Evolutionary conservation across 768 basidiomycete genomes (phyloP).

Genomic region (Hericium alpestre): DNA sequence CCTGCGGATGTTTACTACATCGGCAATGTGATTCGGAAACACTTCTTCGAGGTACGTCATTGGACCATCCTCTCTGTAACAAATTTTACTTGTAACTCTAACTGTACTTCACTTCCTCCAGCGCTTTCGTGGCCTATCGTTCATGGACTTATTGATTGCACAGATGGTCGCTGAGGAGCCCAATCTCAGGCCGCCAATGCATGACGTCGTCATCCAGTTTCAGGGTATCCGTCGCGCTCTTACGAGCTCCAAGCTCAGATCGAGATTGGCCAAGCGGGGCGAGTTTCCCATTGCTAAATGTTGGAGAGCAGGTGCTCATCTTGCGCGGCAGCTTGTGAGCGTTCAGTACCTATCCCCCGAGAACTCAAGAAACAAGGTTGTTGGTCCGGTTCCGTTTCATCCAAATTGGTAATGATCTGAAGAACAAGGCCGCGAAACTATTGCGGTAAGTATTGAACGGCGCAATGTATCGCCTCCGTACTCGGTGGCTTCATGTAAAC

Average conservation of each 20-base stretch:
- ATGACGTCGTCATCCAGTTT: neutral
- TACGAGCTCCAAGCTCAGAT: neutral
- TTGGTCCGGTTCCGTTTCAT: too few species aligned
- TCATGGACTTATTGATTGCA: neutral
- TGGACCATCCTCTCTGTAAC: neutral
- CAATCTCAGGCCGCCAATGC: neutral
- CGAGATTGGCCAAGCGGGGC: neutral
- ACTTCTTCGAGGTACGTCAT: constrained; percentile 7
- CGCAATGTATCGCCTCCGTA: too few species aligned
- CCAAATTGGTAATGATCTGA: too few species aligned
- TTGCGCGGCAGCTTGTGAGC: too few species aligned
- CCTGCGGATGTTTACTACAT: constrained; percentile 15
- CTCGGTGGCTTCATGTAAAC: too few species aligned
- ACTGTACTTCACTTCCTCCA: too few species aligned
- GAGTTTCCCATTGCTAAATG: neutral
- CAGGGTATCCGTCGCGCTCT: neutral
- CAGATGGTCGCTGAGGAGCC: neutral
- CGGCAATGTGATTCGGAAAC: constrained; percentile 11
- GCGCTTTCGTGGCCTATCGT: too few species aligned
- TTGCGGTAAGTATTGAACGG: too few species aligned
- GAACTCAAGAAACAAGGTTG: too few species aligned
- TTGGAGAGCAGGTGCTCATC: neutral
- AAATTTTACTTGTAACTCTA: too few species aligned
- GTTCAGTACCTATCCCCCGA: too few species aligned
- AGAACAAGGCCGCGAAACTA: too few species aligned